Conservation (phyloP, 371 early-diverging fungal genomes). For the Pancytospora philotis region DNA sequence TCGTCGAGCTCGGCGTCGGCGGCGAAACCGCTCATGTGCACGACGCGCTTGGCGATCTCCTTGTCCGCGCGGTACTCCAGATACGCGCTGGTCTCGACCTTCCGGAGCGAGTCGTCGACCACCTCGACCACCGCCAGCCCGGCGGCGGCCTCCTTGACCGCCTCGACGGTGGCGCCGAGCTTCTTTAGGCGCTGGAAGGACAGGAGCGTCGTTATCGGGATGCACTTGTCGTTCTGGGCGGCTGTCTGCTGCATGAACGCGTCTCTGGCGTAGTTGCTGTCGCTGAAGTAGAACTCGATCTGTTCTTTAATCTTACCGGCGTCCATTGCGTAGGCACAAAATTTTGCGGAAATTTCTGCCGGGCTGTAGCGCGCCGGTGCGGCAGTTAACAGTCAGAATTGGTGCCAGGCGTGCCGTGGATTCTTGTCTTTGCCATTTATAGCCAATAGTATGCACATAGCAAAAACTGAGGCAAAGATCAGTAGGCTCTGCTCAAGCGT, state of each 20-base stretch:
- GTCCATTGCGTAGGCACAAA: not conserved
- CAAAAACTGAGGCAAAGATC: too few species aligned
- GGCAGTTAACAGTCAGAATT: too few species aligned
- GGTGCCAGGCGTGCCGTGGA: too few species aligned
- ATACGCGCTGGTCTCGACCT: slow-evolving; percentile 48
- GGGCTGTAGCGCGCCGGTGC: too few species aligned
- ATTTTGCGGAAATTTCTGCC: slow-evolving; percentile 8
- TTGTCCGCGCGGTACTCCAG: slow-evolving; percentile 38
- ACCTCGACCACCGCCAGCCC: slow-evolving; percentile 41
- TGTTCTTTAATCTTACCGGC: slow-evolving; percentile 50
- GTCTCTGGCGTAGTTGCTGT: slow-evolving; percentile 57
- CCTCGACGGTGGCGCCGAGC: slow-evolving; percentile 36
- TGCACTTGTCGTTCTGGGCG: slow-evolving; percentile 40
- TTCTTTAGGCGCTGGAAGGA: slow-evolving; percentile 51
- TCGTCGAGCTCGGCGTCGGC: slow-evolving; percentile 45
- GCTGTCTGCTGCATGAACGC: slow-evolving; percentile 49
- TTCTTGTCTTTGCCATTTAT: too few species aligned
- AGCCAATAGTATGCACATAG: too few species aligned
- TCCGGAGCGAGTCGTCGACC: slow-evolving; percentile 41
- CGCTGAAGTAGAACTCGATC: slow-evolving; percentile 59
- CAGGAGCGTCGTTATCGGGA: slow-evolving; percentile 44
- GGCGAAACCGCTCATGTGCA: slow-evolving; percentile 46
- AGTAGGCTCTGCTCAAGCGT: too few species aligned
- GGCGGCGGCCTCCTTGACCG: slow-evolving; percentile 40
- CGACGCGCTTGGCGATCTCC: slow-evolving; percentile 18